phyloP scores from a whole-genome alignment of 768 basidiomycete genomes.

The Fibroporia radiculosa region DNA sequence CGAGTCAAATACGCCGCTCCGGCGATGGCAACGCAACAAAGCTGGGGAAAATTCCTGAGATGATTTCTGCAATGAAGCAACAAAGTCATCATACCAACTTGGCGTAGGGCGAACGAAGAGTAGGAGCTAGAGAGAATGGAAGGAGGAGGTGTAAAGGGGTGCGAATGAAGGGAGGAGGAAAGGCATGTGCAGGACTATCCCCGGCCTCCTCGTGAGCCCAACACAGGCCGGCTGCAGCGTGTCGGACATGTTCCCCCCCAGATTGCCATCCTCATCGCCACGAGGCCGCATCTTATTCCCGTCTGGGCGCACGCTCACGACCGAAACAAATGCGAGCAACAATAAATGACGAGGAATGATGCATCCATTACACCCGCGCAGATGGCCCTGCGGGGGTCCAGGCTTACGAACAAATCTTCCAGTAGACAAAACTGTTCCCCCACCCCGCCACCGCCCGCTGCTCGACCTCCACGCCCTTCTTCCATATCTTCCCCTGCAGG shows the following conservation, averaged over 20 bases:
- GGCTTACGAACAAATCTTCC: constrained; percentile 39
- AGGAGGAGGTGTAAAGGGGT: constrained; percentile 3
- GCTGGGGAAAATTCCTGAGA: too few species aligned
- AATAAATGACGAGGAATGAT: too few species aligned
- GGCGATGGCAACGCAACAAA: too few species aligned
- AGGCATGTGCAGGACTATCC: background rate
- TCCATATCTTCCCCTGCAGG: constrained; percentile 53
- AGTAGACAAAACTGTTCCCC: constrained; percentile 60
- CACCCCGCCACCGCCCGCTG: constrained; percentile 59
- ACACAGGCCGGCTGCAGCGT: background rate
- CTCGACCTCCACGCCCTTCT: constrained; percentile 51
- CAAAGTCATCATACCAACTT: too few species aligned
- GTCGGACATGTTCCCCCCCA: too few species aligned
- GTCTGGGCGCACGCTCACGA: too few species aligned
- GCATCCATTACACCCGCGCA: too few species aligned
- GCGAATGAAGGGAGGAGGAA: background rate
- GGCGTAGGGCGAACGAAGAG: background rate
- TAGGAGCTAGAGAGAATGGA: background rate
- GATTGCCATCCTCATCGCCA: background rate
- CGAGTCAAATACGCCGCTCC: too few species aligned
- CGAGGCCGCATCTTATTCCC: too few species aligned
- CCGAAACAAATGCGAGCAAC: too few species aligned
- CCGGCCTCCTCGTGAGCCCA: too few species aligned
- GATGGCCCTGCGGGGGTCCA: background rate
- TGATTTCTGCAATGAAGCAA: too few species aligned